Evolutionary conservation across 768 basidiomycete species (phyloP).

Genomic region (Roridomyces roridus): DNA sequence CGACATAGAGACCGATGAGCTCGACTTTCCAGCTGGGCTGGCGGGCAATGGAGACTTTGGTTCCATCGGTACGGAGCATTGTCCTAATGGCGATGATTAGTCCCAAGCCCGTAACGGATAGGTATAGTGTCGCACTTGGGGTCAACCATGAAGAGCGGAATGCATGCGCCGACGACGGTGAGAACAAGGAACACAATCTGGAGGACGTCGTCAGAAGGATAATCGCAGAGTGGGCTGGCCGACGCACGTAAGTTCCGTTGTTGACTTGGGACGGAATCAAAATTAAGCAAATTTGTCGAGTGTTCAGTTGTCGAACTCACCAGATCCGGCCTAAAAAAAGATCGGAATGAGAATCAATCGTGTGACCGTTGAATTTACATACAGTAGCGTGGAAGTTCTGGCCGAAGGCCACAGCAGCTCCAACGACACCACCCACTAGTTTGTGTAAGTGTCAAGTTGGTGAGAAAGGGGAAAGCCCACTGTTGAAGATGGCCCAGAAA

Average conservation of each 20-base stretch:
- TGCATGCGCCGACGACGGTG: constrained; percentile 67
- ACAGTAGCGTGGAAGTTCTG: constrained; percentile 71
- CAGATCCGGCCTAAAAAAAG: constrained; percentile 44
- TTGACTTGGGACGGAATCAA: constrained; percentile 46
- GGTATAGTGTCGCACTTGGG: constrained; percentile 39
- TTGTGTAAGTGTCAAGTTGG: too few species aligned
- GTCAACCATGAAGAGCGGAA: constrained; percentile 75
- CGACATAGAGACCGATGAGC: constrained; percentile 69
- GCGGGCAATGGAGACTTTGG: constrained; percentile 62
- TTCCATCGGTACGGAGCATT: constrained; percentile 79
- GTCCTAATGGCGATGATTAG: constrained; percentile 32
- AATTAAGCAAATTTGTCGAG: background rate
- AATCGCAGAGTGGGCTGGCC: background rate
- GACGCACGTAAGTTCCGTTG: constrained; percentile 77
- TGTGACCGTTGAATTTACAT: constrained; percentile 27
- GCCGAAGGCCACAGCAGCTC: constrained; percentile 76
- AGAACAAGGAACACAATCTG: constrained; percentile 81
- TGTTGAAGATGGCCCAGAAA: constrained; percentile 87
- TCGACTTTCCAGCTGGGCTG: constrained; percentile 84
- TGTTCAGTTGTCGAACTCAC: constrained; percentile 32
- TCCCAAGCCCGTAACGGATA: too few species aligned
- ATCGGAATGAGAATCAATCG: constrained; percentile 22
- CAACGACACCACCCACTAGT: constrained; percentile 73
- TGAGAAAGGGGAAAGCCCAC: too few species aligned
- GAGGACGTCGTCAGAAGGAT: constrained; percentile 7